Conservation (phyloP, 306 rosid species). For the Gastrolobium villosum region DNA sequence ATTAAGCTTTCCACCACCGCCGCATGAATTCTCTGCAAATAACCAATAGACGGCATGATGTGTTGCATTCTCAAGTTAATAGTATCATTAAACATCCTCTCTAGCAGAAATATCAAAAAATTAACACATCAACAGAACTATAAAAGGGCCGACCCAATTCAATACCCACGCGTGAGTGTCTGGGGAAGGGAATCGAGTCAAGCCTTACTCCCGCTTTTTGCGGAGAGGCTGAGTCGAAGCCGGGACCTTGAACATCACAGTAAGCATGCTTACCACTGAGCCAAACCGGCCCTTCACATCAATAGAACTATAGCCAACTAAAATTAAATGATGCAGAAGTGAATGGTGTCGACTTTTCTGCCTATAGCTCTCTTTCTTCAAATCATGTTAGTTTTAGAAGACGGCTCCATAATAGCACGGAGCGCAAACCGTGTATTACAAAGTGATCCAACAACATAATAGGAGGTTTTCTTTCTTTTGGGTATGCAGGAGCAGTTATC, state of each 20-base stretch:
- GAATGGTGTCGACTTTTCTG: neutral
- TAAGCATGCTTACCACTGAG: too few relatives aligned
- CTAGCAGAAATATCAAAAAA: neutral
- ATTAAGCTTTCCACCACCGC: slow-evolving; percentile 46
- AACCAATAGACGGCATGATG: neutral
- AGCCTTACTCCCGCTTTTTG: too few relatives aligned
- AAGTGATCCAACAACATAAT: too few relatives aligned
- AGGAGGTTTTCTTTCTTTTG: too few relatives aligned
- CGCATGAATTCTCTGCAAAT: slow-evolving; percentile 51
- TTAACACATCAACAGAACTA: neutral
- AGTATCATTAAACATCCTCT: neutral
- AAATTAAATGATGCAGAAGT: neutral
- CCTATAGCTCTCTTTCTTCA: too few relatives aligned
- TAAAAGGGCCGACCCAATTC: too few relatives aligned
- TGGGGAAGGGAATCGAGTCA: too few relatives aligned
- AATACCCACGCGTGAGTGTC: too few relatives aligned
- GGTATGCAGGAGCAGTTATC: neutral
- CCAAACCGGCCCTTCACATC: too few relatives aligned
- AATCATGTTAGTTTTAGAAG: neutral
- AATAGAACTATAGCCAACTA: neutral
- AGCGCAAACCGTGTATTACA: too few relatives aligned
- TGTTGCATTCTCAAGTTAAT: neutral
- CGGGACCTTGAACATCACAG: too few relatives aligned
- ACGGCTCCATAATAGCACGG: neutral
- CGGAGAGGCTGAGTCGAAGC: too few relatives aligned